Evolutionary conservation across 2,329 filamentous ascomycete species (phyloP).

Genomic region (Pseudogymnoascus sp.): DNA sequence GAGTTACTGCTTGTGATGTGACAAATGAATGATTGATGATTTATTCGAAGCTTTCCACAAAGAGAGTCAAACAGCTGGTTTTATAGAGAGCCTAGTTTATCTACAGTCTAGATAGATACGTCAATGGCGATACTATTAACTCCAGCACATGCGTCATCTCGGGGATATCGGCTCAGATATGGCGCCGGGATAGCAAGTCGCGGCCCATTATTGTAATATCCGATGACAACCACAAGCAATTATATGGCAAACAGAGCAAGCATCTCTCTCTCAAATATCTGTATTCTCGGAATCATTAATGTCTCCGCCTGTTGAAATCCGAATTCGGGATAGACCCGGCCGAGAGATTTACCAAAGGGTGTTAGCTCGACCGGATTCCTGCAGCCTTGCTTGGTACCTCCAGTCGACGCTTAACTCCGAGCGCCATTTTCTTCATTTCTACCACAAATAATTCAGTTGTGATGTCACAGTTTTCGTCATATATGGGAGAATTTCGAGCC

Average conservation of each 20-base stretch:
- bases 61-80: not conserved
- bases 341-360: not conserved
- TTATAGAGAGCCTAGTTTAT: not conserved
- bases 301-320: not conserved
- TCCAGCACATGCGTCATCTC: not conserved
- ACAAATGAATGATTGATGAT: not conserved
- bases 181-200: not conserved
- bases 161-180: not conserved
- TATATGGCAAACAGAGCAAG: not conserved
- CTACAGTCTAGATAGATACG: not conserved
- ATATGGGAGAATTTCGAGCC: constrained; percentile 14
- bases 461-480: constrained; percentile 10
- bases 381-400: not conserved
- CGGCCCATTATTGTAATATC: not conserved
- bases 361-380: not conserved
- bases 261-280: not conserved
- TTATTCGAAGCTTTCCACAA: not conserved
- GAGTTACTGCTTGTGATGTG: not conserved
- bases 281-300: not conserved
- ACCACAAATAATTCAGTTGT: not conserved
- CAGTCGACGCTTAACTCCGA: not conserved
- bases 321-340: not conserved
- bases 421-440: not conserved
- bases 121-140: not conserved
- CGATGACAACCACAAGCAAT: not conserved